These are phyloP conservation scores for Pichia sp. DNA, from an alignment of 1,139 yeast genomes.

Conservation along the genomic window DNA sequence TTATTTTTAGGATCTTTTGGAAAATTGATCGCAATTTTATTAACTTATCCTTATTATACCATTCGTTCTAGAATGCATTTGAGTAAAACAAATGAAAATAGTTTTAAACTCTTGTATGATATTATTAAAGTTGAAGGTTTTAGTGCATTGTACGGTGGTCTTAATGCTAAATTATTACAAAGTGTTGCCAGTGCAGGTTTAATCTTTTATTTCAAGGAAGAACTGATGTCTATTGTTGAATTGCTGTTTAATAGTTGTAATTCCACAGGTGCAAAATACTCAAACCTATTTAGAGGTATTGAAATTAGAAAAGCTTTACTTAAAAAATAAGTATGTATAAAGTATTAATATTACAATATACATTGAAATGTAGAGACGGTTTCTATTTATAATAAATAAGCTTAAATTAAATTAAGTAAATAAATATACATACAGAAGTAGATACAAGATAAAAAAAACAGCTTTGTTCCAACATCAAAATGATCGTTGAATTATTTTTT, in stretches of 20 bases:
- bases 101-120: constrained; percentile 39
- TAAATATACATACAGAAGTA: constrained; percentile 19
- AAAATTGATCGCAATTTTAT: constrained; percentile 76
- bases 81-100: constrained; percentile 36
- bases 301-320: constrained; percentile 26
- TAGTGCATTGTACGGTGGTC: constrained; percentile 74
- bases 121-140: constrained; percentile 67
- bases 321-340: constrained; percentile 32
- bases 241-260: constrained; percentile 1
- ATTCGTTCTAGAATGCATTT: constrained; percentile 85
- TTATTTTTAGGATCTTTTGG: constrained; percentile 86
- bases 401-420: too few relatives aligned
- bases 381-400: too few relatives aligned
- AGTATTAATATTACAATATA: constrained; percentile 1
- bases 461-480: not conserved
- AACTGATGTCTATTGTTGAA: constrained; percentile 49
- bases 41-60: constrained; percentile 88
- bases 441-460: not conserved
- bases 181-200: constrained; percentile 86
- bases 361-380: too few relatives aligned
- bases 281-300: not conserved
- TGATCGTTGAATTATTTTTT: too few relatives aligned
- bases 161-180: constrained; percentile 72
- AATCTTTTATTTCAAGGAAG: constrained; percentile 86
- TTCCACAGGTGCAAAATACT: not conserved